Conservation (phyloP, 2,329 filamentous ascomycete species). For the Trichoderma koningiopsis region DNA sequence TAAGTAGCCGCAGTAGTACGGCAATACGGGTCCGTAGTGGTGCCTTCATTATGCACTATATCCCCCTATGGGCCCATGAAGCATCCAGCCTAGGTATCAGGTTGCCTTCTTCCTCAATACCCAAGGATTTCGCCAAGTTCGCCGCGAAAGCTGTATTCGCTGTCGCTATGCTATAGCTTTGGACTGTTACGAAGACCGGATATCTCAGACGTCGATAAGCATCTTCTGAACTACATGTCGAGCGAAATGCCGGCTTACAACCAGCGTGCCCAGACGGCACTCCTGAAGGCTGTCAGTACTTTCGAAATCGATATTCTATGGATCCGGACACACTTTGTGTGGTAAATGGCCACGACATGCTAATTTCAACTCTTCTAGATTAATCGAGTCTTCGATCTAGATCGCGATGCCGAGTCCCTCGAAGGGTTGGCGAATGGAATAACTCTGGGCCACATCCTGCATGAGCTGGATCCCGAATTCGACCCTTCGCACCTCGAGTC, state of each 20-base stretch:
- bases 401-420: constrained; percentile 51
- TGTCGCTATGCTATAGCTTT: neutral
- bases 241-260: constrained; percentile 44
- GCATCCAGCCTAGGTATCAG: neutral
- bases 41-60: too few relatives aligned
- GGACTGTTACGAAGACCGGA: neutral
- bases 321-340: neutral
- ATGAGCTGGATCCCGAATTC: constrained; percentile 60
- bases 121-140: neutral
- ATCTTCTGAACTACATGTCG: constrained; percentile 14
- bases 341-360: neutral
- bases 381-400: constrained; percentile 48
- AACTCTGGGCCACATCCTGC: constrained; percentile 57
- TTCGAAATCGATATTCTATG: constrained; percentile 3
- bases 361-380: constrained; percentile 31
- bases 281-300: constrained; percentile 56
- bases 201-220: neutral
- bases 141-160: neutral
- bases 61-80: too few relatives aligned
- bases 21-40: too few relatives aligned
- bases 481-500: constrained; percentile 56
- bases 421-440: constrained; percentile 57
- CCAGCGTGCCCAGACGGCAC: constrained; percentile 53
- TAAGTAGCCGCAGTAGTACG: too few relatives aligned
- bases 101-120: neutral